Percentiles rank a stretch among this genome's conserved stretches.
phyloP scores from a whole-genome alignment of 2,329 filamentous ascomycete genomes.

The Cordyceps javanica region DNA sequence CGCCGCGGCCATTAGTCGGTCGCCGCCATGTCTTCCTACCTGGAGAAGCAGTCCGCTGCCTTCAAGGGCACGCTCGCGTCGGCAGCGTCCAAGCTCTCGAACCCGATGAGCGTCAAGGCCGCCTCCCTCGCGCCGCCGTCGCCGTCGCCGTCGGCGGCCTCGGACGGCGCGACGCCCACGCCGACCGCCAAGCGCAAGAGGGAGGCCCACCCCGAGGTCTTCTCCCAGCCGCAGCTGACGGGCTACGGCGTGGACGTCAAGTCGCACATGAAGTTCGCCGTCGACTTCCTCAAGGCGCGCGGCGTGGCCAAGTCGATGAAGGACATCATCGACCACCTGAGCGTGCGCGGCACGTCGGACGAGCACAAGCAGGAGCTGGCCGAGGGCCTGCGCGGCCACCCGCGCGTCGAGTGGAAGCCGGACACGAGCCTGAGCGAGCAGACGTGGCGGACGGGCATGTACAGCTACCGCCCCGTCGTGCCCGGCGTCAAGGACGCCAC shows the following conservation, averaged over 20 bases:
- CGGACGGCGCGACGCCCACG: conserved; percentile 59
- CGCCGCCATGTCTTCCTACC: conserved; percentile 51
- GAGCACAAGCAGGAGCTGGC: conserved; percentile 58
- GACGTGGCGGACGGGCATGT: conserved; percentile 64
- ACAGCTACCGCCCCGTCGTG: conserved; percentile 77
- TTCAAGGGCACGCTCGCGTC: conserved; percentile 57
- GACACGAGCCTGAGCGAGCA: conserved; percentile 57
- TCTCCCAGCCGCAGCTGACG: conserved; percentile 70
- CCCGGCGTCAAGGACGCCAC: conserved; percentile 69
- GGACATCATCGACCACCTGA: conserved; percentile 76
- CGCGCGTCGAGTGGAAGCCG: conserved; percentile 51
- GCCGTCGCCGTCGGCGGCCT: conserved; percentile 53
- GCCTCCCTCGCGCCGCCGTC: conserved; percentile 50
- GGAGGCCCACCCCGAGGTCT: conserved; percentile 50
- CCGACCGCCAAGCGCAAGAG: conserved; percentile 58
- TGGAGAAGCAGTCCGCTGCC: conserved; percentile 58
- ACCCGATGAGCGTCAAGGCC: conserved; percentile 40
- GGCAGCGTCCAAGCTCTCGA: conserved; percentile 57
- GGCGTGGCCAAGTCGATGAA: conserved; percentile 62
- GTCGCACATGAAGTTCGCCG: conserved; percentile 82
- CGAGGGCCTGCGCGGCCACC: conserved; percentile 60
- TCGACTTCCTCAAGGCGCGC: conserved; percentile 72
- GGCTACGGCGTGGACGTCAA: conserved; percentile 74
- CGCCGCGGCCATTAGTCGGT: neutral
- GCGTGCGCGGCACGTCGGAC: conserved; percentile 57